Base-by-base conservation (phyloP, 208 protist species). In the Angomonas deanei region DNA sequence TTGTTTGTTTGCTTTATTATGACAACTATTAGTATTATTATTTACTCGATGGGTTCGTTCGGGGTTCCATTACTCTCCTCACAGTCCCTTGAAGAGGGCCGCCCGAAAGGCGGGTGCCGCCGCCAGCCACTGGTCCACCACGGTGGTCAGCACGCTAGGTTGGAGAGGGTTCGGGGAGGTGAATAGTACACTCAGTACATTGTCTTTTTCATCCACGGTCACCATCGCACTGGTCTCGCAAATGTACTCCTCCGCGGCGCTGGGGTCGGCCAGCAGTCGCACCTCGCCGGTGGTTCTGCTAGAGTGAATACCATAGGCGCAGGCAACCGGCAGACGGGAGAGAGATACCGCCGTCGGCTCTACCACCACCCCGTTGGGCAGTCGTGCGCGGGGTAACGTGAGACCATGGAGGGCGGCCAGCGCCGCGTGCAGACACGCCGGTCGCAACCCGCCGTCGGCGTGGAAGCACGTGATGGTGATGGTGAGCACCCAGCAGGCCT, bases 401-500 rank as follows among this genome's bases (percentile, higher is more conserved):
- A 93, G 52, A 5, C 73, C 23, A 39, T 86, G 72, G 38, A 96
- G 63, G 3, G 86, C 86, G 0, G 84, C 86, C 28, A 89, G 70
- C 15, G 72, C 74, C 23, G 84, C 81, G 64, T 91, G 84, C 52
- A 96, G 74, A 1, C 71, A 68, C 13, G 68, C 66, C 13, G 80
- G 79, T 17, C 80, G 81, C 27, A 96, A 68, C 3, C 82, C 76
- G 3, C 90, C 90, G 64, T 96, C 90, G 3, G 79, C 82, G 61
- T 83, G 82, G 19, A 93, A 59, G 46, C 93, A 65, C 54, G 76
- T 78, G 39, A 93, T 23, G 47, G 67, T 75, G 23, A 92, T 70
- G 19, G 71, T 78, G 21, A 96, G 72, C 47, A 93, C 81, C 87
- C 90, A 96, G 60, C 86, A 93, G 8, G 90, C 90, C 59, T 91